Base-by-base conservation (phyloP, 2,329 filamentous ascomycete species). In the Sphaerulina musiva region DNA sequence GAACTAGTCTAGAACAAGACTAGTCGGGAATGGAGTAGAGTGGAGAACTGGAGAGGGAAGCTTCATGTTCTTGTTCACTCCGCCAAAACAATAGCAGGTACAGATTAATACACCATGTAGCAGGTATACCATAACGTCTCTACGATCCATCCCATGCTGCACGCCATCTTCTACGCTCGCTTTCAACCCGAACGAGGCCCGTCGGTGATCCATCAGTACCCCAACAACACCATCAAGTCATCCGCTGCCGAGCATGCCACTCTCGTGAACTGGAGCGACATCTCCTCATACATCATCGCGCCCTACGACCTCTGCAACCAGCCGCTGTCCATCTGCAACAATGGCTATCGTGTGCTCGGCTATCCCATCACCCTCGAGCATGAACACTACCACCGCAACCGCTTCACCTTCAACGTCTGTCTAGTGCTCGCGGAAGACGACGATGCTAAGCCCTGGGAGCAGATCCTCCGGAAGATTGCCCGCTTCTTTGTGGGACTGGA, bases 391-490 rank as follows among this genome's bases (percentile, higher is more conserved):
- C 85, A 86, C 62, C 95, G 97, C 68, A 83, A 86, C 66, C 85
- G 93, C 55, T 97, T 96, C 76, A 95, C 96, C 68, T 98, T 97
- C 81, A 97, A 97, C 72, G 95, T 97, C 68, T 90, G 89, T 55
- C 77, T 97, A 43, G 86, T 95, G 29, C 78, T 95, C 47, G 81
- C 86, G 48, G 80, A 83, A 53, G 76, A 80, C 34, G 76, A 79
- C 11, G 69, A 69, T 3, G 69, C 81, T 81, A 46, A 86, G 85
- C 34, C 95, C 89, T 69, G 66, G 63, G 57, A 65, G 70, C 85
- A 84, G 59, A 87, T 97, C 32, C 89, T 95, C 51, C 79, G 86
- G 61, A 88, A 95, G 64, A 78, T 97, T 48, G 93, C 92, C 1
- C 80, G 85, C 58, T 83, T 93, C 29, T 89, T 97, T 75, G 83